These are phyloP conservation scores for Phoma sp. DNA, from an alignment of 2,329 filamentous ascomycete species.

Conservation along the genomic window DNA sequence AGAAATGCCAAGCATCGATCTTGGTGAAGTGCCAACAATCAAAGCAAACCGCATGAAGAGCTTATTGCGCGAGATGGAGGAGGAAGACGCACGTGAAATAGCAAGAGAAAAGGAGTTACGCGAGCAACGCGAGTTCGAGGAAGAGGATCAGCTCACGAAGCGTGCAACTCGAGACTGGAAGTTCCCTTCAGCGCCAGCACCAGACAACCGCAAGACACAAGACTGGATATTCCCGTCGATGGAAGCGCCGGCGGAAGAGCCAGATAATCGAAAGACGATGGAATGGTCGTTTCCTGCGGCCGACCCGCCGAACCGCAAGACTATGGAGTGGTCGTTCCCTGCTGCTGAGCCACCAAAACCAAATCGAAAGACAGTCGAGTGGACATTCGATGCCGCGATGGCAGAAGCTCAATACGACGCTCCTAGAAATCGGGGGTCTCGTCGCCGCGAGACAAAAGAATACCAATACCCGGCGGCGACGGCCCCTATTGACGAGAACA, in stretches of 20 bases:
- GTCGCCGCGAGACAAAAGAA: conserved; percentile 45
- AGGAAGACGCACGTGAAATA: conserved; percentile 47
- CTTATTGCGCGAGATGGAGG: conserved; percentile 53
- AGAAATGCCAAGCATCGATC: conserved; percentile 51
- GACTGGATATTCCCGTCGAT: conserved; percentile 63
- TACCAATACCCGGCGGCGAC: conserved; percentile 33
- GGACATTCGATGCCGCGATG: conserved; percentile 58
- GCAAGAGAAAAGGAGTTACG: conserved; percentile 58
- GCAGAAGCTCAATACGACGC: conserved; percentile 47
- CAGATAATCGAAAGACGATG: conserved; percentile 55
- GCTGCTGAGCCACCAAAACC: conserved; percentile 43
- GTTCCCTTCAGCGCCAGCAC: conserved; percentile 49
- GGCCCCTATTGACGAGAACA: conserved; percentile 30
- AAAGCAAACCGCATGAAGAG: conserved; percentile 62
- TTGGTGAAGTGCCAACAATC: conserved; percentile 62
- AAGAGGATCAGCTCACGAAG: conserved; percentile 33
- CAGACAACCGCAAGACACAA: conserved; percentile 54
- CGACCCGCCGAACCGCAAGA: conserved; percentile 49
- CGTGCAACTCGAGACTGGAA: conserved; percentile 61
- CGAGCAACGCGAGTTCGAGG: conserved; percentile 55
- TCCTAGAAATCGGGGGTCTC: conserved; percentile 41
- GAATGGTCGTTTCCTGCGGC: conserved; percentile 62
- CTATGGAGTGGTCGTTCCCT: conserved; percentile 58
- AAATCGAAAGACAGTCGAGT: conserved; percentile 56
- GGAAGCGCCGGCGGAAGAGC: conserved; percentile 42